A percentile compares a stretch with the other conserved stretches of the same genome.
These are phyloP conservation scores for Paratinospora sagittata DNA, from an alignment of 164 flowering plant species.

Conservation along the genomic window DNA sequence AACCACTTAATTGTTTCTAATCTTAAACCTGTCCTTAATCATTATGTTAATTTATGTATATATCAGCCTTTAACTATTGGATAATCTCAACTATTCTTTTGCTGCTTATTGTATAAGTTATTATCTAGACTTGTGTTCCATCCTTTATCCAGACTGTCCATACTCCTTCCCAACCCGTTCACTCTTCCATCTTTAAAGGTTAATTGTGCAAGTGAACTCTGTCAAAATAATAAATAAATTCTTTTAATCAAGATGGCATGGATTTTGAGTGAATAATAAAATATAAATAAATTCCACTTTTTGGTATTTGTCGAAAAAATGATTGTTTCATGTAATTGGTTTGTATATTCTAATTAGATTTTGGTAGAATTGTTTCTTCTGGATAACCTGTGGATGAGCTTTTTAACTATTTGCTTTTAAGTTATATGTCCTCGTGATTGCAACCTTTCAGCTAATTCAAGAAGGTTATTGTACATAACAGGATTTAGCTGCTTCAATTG, in stretches of 20 bases:
- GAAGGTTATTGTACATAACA: constrained; percentile 23
- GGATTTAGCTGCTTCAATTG: constrained; percentile 84
- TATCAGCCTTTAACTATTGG: background rate
- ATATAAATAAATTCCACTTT: background rate
- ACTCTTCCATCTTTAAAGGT: background rate
- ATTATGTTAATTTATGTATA: background rate
- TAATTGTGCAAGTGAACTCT: background rate
- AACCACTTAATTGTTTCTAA: background rate
- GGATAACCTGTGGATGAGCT: background rate
- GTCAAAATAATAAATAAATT: background rate
- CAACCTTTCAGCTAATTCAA: background rate
- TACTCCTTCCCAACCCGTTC: background rate
- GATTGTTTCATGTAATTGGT: background rate
- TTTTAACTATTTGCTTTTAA: background rate
- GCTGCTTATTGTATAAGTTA: background rate
- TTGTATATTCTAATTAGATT: background rate
- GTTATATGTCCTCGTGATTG: background rate
- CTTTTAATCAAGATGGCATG: background rate
- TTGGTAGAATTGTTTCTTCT: background rate
- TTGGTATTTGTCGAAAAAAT: too few species aligned
- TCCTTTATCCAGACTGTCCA: background rate
- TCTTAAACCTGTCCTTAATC: background rate
- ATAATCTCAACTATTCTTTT: background rate
- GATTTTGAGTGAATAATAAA: background rate
- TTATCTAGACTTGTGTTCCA: background rate